These are phyloP conservation scores for Amanita molliuscula DNA, from an alignment of 768 basidiomycete species.

Conservation along the genomic window DNA sequence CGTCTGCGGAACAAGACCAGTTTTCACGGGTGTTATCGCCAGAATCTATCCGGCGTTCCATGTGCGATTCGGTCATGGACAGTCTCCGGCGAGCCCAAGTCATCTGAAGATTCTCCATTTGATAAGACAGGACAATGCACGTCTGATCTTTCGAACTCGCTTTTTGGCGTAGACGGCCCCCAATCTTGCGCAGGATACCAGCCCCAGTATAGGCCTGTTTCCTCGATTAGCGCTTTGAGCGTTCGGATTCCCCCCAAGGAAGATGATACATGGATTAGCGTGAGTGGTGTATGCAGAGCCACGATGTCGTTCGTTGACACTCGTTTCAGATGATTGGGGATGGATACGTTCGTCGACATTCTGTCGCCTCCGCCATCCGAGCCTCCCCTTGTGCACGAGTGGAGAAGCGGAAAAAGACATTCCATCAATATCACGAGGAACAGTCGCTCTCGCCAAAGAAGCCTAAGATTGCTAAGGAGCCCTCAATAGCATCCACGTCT, in stretches of 20 bases:
- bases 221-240: conserved; percentile 43
- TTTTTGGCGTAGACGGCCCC: conserved; percentile 45
- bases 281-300: conserved; percentile 21
- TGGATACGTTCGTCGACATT: conserved; percentile 60
- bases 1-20: conserved; percentile 35
- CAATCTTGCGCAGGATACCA: conserved; percentile 24
- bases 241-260: conserved; percentile 46
- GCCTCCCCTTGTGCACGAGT: conserved; percentile 59
- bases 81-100: conserved; percentile 26
- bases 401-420: conserved; percentile 50
- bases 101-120: conserved; percentile 43
- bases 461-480: conserved; percentile 44
- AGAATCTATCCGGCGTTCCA: conserved; percentile 20
- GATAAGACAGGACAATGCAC: conserved; percentile 48
- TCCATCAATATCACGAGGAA: conserved; percentile 21
- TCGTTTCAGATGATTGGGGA: conserved; percentile 66
- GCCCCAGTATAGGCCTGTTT: conserved; percentile 54
- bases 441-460: conserved; percentile 32
- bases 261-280: conserved; percentile 69
- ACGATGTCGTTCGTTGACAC: background rate
- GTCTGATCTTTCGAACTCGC: conserved; percentile 46
- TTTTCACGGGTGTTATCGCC: conserved; percentile 1
- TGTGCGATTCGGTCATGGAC: conserved; percentile 63
- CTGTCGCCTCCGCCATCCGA: conserved; percentile 56
- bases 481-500: conserved; percentile 61